Evolutionary conservation across 1,139 yeast genomes (phyloP).

Genomic region (Nadsonia commutata): DNA sequence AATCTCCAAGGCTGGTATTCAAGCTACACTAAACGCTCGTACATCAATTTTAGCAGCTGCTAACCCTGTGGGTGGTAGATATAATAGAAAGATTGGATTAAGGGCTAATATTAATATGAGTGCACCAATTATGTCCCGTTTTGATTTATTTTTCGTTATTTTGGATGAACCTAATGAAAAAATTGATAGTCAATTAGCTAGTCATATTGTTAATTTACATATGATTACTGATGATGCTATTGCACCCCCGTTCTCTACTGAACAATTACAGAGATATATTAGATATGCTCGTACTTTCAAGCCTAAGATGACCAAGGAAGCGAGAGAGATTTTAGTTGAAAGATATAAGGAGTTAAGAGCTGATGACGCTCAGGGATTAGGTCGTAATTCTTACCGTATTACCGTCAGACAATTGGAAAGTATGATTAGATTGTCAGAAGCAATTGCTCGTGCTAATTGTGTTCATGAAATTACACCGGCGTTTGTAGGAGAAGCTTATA

Average conservation of each 20-base stretch:
- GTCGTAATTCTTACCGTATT: conserved; percentile 73
- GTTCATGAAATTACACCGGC: conserved; percentile 75
- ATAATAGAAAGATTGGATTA: conserved; percentile 71
- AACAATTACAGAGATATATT: conserved; percentile 77
- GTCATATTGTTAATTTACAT: conserved; percentile 86
- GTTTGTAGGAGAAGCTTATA: conserved; percentile 90
- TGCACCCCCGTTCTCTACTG: conserved; percentile 78
- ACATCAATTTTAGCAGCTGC: conserved; percentile 96
- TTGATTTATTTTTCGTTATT: conserved; percentile 87
- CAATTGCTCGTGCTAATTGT: conserved; percentile 95
- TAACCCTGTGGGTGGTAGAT: conserved; percentile 91
- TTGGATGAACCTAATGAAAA: conserved; percentile 90
- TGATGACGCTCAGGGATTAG: conserved; percentile 87
- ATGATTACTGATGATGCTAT: conserved; percentile 87
- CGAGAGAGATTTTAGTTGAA: conserved; percentile 62
- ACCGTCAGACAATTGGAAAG: conserved; percentile 93
- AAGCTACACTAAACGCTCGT: conserved; percentile 91
- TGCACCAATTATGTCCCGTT: conserved; percentile 99
- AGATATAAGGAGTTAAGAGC: conserved; percentile 77
- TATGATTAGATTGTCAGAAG: conserved; percentile 86
- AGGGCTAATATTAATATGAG: conserved; percentile 89
- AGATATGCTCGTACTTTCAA: conserved; percentile 87
- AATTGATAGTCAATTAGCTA: conserved; percentile 78
- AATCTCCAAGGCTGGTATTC: conserved; percentile 96
- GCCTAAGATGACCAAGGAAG: conserved; percentile 74